Base-by-base conservation (phyloP, 208 protist species). In the Leishmania guyanensis region DNA sequence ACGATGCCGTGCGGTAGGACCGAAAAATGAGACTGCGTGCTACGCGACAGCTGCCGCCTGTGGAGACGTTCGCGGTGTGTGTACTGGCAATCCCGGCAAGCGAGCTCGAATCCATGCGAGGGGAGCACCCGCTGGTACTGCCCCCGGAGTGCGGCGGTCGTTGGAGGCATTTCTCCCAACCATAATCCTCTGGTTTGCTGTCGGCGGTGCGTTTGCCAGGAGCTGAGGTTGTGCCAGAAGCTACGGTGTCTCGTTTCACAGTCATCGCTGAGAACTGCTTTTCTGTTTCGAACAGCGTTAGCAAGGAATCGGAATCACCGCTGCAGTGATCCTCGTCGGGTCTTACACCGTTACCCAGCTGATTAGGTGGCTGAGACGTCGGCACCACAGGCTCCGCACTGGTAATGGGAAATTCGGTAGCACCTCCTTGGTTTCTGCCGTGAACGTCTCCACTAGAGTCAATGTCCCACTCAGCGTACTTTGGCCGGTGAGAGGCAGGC, bases 21-120 rank as follows among this genome's bases (percentile, higher is more conserved):
- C 82, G 82, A 60, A 86, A 86, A 62, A 82, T 79, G 54, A 86
- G 82, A 36, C 82, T 82, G 0, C 78, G 82, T 53, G 51, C 73
- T 26, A 78, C 74, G 46, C 78, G 82, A 36, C 53, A 79, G n/a
- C 64, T 68, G 29, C 20, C 46, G 26, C 16, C 12, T 6, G 60
- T 29, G 16, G 54, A 20, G 26, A n/a, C 14, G 6, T n/a, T 71
- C n/a, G 54, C 22, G 22, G 17, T 65, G 17, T 8, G 5, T 22
- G 53, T 65, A 20, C 9, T 68, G 6, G 17, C 17, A 33, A 10
- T 50, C 10, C n/a, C 56, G 20, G 53, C 16, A n/a, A 68, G 48
- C 17, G 53, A 77, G 14, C 36, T 29, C 53, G 20, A 12, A 20
- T 65, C 73, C 73, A 66, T 77, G 17, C 36, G 73, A 60, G 20